Percentiles rank a stretch among this genome's conserved stretches.
Conservation (phyloP, 73 alveolate species). For the Paramecium caudatum region DNA sequence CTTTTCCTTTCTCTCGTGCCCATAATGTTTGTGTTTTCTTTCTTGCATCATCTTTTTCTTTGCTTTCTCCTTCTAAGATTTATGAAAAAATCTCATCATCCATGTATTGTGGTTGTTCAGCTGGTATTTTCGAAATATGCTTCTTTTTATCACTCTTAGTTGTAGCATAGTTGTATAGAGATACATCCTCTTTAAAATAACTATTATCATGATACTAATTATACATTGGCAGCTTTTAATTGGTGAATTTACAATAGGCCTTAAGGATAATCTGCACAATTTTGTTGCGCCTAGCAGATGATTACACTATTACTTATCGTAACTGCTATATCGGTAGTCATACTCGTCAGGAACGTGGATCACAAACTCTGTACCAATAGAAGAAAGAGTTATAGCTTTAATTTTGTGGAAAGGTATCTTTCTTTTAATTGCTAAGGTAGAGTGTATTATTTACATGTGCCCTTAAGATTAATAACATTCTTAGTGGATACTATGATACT, state of each 20-base stretch:
- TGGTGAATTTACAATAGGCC: neutral
- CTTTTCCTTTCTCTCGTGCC: slow-evolving; percentile 77
- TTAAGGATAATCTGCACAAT: neutral
- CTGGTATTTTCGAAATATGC: slow-evolving; percentile 72
- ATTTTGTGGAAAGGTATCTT: slow-evolving; percentile 66
- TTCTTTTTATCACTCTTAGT: slow-evolving; percentile 78
- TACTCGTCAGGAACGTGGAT: slow-evolving; percentile 88
- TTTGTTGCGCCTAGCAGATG: neutral
- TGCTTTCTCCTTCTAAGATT: slow-evolving; percentile 66
- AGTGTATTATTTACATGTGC: slow-evolving; percentile 66
- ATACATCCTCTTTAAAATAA: slow-evolving; percentile 73
- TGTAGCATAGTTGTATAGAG: slow-evolving; percentile 75
- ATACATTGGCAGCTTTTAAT: slow-evolving; percentile 46
- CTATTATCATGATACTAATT: neutral
- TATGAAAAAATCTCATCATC: slow-evolving; percentile 61
- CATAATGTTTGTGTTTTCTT: slow-evolving; percentile 74
- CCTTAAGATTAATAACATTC: slow-evolving; percentile 71
- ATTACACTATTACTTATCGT: slow-evolving; percentile 74
- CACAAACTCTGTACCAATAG: slow-evolving; percentile 82
- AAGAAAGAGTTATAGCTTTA: slow-evolving; percentile 70
- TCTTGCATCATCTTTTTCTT: slow-evolving; percentile 78
- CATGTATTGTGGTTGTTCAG: slow-evolving; percentile 70
- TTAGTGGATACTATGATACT: slow-evolving; percentile 69
- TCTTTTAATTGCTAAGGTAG: slow-evolving; percentile 65
- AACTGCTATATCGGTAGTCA: slow-evolving; percentile 84